Base-by-base conservation (phyloP, 2,329 filamentous ascomycete genomes). In the Beauveria caledonica region DNA sequence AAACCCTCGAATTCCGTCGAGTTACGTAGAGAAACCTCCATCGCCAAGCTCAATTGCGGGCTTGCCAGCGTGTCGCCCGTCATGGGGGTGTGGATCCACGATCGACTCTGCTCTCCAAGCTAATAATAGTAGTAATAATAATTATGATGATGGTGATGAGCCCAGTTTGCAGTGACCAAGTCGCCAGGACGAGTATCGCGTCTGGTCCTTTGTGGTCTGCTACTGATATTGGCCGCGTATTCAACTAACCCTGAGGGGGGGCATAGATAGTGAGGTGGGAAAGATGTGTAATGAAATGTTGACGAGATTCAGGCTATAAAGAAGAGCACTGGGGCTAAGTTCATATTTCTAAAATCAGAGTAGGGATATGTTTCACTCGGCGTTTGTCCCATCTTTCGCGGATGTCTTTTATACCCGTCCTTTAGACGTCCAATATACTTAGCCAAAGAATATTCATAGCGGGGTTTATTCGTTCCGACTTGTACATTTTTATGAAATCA, bases 221-320 rank as follows among this genome's bases (percentile, higher is more conserved):
- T 36, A 13, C 6, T 13, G 33, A 36, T 36, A 36, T 13, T 13
- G 5, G 11, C 13, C 33, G 13, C 33, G 11, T 36, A 36, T 13
- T 5, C 33, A 13, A 36, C 4, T 36, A 5, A 36, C 13, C 5
- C 5, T 4, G 33, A 6, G 33, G 33, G 11, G 13, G 5, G 13
- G 1, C 15, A 36, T 36, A 36, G 11, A 36, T 15, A 36, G 33
- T 11, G 29, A 33, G 91, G 80, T 96, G 59, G 90, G 85, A 2
- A 87, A 80, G 65, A 80, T 89, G 53, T 97, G 93, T 73, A 88
- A 96, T 75, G 81, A 85, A 53, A 77, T 96, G 51, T 72, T 73
- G 63, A 67, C 68, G 1, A 64, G 63, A 29, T 66, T 72, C 7
- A 68, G 70, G 5, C 57, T 74, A 50, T 75, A 3, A 27, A 19